These are phyloP conservation scores for Penstemon barbatus DNA, from an alignment of 257 asterid genomes.

Conservation along the genomic window DNA sequence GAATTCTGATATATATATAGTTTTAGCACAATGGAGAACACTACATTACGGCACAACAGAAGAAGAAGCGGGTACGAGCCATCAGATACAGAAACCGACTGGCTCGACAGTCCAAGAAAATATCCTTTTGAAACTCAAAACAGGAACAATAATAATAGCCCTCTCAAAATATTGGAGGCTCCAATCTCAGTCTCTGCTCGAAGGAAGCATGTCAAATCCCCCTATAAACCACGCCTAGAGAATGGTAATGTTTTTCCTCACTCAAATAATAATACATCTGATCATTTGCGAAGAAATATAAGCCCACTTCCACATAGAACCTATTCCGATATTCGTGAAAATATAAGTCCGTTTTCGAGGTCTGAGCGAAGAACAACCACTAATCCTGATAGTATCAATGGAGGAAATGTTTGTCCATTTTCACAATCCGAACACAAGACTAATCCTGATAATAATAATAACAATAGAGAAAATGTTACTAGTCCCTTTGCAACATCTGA, in stretches of 20 bases:
- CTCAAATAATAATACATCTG: not conserved
- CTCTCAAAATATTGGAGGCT: constrained; percentile 16
- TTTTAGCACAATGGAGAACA: constrained; percentile 2
- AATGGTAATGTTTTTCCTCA: constrained; percentile 17
- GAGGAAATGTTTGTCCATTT: constrained; percentile 22
- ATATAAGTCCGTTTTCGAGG: constrained; percentile 25
- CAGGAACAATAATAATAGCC: constrained; percentile 20
- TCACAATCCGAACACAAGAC: constrained; percentile 41
- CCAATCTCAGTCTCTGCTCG: constrained; percentile 25
- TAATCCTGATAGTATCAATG: constrained; percentile 3
- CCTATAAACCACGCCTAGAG: constrained; percentile 32
- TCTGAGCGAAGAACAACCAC: constrained; percentile 13
- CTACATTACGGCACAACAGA: constrained; percentile 24
- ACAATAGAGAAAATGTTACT: constrained; percentile 2
- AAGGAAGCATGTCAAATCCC: constrained; percentile 37
- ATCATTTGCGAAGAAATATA: constrained; percentile 25
- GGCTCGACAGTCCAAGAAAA: constrained; percentile 45
- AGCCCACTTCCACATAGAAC: constrained; percentile 25
- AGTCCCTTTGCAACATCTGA: constrained; percentile 45
- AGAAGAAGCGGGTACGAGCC: constrained; percentile 61
- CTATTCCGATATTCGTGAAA: constrained; percentile 15
- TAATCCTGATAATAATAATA: constrained; percentile 3
- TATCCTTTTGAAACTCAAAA: constrained; percentile 5
- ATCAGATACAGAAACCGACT: constrained; percentile 62
- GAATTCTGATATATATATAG: too few species aligned